A percentile compares a stretch with the other conserved stretches of the same genome.
These are phyloP conservation scores for Gynochthodes officinalis DNA, from an alignment of 257 asterid species.

Conservation along the genomic window DNA sequence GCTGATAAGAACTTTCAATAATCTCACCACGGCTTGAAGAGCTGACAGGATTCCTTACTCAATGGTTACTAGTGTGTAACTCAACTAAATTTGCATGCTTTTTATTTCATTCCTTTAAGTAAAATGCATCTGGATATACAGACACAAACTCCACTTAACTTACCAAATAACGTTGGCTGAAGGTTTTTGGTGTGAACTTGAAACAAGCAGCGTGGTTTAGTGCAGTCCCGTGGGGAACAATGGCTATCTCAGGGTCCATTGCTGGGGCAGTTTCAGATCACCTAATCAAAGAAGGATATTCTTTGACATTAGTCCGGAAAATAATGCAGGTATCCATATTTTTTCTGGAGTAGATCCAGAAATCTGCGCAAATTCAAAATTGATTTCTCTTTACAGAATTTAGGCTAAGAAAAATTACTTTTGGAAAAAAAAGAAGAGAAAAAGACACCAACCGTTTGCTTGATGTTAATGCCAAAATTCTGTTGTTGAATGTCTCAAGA, in stretches of 20 bases:
- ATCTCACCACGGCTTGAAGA: background rate
- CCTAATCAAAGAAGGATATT: slow-evolving; percentile 58
- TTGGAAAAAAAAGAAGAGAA: no score
- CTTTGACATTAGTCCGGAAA: slow-evolving; percentile 74
- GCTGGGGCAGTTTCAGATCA: slow-evolving; percentile 83
- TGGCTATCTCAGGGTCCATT: slow-evolving; percentile 92
- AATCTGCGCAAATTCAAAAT: background rate
- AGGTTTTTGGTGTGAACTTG: slow-evolving; percentile 88
- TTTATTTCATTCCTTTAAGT: background rate
- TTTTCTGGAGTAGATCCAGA: background rate
- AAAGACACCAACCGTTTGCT: background rate
- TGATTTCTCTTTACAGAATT: background rate
- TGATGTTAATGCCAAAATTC: background rate
- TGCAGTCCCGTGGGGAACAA: slow-evolving; percentile 98
- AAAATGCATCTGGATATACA: background rate
- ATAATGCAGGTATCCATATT: slow-evolving; percentile 70
- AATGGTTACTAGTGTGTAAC: background rate
- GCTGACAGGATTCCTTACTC: background rate
- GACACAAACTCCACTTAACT: background rate
- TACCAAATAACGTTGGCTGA: background rate
- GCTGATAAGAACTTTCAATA: background rate
- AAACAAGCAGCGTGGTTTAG: slow-evolving; percentile 99
- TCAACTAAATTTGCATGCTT: background rate
- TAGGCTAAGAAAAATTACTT: background rate
- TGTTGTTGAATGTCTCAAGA: background rate